Percentiles rank a stretch among this genome's conserved stretches.
These are phyloP conservation scores for Xylariaceae sp. DNA, from an alignment of 2,329 filamentous ascomycete genomes.

Conservation along the genomic window DNA sequence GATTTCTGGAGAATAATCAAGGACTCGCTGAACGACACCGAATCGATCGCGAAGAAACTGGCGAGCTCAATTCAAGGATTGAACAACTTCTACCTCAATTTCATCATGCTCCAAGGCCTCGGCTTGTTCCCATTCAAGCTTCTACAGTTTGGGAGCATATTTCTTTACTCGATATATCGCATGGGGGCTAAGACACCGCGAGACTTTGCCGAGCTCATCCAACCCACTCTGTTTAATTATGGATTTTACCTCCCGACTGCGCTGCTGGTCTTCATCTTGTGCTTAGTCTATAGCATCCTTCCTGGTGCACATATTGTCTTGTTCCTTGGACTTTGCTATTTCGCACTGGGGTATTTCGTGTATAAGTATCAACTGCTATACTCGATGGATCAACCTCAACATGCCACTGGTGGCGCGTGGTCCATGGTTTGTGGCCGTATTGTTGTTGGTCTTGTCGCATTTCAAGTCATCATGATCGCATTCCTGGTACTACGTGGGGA, in stretches of 20 bases:
- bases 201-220: constrained; percentile 80
- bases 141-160: constrained; percentile 84
- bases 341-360: constrained; percentile 79
- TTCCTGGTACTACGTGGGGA: constrained; percentile 76
- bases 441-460: constrained; percentile 82
- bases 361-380: constrained; percentile 98
- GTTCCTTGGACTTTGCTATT: constrained; percentile 81
- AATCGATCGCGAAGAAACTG: constrained; percentile 73
- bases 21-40: constrained; percentile 77
- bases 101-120: constrained; percentile 91
- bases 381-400: constrained; percentile 95
- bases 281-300: constrained; percentile 90
- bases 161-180: constrained; percentile 78
- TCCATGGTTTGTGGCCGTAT: constrained; percentile 94
- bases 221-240: constrained; percentile 89
- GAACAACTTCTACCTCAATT: constrained; percentile 86
- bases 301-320: constrained; percentile 79
- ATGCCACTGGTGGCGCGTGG: constrained; percentile 93
- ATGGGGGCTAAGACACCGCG: constrained; percentile 84
- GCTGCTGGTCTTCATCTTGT: constrained; percentile 91
- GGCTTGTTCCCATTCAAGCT: constrained; percentile 91
- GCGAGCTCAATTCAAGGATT: constrained; percentile 75
- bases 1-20: constrained; percentile 73
- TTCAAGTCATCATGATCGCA: constrained; percentile 89
- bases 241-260: constrained; percentile 95